Evolutionary conservation across 768 basidiomycete genomes (phyloP), one percentile per base, ranked within the genome.

Genomic region (Russula sp.): DNA sequence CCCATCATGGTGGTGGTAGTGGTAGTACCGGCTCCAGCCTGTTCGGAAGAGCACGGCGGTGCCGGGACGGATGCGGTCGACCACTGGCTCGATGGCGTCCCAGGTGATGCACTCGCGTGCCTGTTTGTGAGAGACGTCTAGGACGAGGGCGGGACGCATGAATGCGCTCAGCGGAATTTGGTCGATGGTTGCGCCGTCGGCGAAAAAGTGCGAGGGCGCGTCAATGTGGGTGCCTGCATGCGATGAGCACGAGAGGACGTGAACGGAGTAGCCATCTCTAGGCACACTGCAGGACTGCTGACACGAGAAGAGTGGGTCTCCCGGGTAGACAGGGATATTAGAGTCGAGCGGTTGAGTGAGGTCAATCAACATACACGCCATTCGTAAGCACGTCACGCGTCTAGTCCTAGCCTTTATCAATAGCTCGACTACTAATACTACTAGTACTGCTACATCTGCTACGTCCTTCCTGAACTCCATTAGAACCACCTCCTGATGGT

Each of bases 151-250:
- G 42, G 68, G 71, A n/a, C 66, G 68, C 35, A 71, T 63, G 61
- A 73, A 69, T 7, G 63, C 37, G 31, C 61, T 54, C 8, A 68
- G 71, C n/a, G 66, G 66, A 20, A 73, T 42, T n/a, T 69, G 65
- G 57, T 73, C 68, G 44, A 73, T 66, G 48, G 68, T 66, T 32
- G 65, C 53, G 9, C 66, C 68, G 45, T 64, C 57, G 13, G 35
- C 56, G 49, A 73, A 40, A 60, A 68, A 71, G 62, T 73, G 72
- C 6, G 66, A 71, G 9, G 72, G 72, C 39, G 71, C 72, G 53
- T 73, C 72, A 22, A 72, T 59, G 57, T 73, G 72, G 4, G 72
- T 73, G 42, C 72, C 72, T 7, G 64, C 66, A 51, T 73, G 72
- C 6, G 70, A 71, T 48, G 72, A 71, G n/a, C 70, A 50, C 7